Evolutionary conservation across 176 grass and related monocot genomes (phyloP).

Genomic region (Typha latifolia): DNA sequence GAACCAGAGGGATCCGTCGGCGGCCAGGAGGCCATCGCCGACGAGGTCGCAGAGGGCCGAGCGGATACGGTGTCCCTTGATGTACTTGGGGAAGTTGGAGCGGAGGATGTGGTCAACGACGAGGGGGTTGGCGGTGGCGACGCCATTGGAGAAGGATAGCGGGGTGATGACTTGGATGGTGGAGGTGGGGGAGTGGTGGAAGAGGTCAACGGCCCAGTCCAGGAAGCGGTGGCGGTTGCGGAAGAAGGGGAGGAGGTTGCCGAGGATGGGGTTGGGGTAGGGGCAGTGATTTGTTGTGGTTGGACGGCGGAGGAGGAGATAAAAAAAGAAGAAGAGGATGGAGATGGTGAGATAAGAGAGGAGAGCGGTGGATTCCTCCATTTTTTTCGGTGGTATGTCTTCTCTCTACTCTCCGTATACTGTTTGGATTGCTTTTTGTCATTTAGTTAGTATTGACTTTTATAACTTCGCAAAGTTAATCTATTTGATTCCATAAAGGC

Average conservation of each 20-base stretch:
- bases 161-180: constrained; percentile 43
- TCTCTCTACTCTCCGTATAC: too few species aligned
- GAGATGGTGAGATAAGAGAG: constrained; percentile 3
- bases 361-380: constrained; percentile 14
- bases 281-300: constrained; percentile 37
- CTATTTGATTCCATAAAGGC: too few species aligned
- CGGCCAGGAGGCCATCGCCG: constrained; percentile 39
- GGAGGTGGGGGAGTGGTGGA: constrained; percentile 33
- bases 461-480: too few species aligned
- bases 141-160: constrained; percentile 38
- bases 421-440: too few species aligned
- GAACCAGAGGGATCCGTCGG: constrained; percentile 43
- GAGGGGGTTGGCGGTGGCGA: constrained; percentile 45
- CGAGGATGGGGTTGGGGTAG: constrained; percentile 41
- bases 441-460: too few species aligned
- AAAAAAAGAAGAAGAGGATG: neutral
- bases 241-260: constrained; percentile 39
- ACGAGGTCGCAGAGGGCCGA: constrained; percentile 39
- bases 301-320: constrained; percentile 13
- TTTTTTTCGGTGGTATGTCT: neutral
- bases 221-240: constrained; percentile 63
- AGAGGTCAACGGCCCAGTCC: constrained; percentile 59
- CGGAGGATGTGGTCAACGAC: constrained; percentile 49
- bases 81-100: constrained; percentile 40
- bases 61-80: constrained; percentile 47